Base-by-base conservation (phyloP, 2,329 filamentous ascomycete genomes). In the Truncatella angustata region DNA sequence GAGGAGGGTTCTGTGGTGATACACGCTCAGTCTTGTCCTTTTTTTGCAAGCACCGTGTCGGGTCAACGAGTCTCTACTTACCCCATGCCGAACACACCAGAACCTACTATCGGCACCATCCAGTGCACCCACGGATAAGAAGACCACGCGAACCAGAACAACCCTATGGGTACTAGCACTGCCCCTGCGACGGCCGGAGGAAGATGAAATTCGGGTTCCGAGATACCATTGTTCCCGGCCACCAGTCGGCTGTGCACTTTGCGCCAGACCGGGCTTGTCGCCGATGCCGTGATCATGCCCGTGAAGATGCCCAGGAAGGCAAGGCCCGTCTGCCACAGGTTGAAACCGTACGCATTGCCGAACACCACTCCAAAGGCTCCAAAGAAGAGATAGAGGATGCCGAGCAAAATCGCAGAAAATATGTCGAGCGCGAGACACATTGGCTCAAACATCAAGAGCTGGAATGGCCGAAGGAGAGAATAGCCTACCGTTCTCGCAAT, bases 71-170 rank as follows among this genome's bases (percentile, higher is more conserved):
- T 14, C 14, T 10, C 11, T 5, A 78, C 84, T 75, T 75, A 88
- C 84, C 81, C 88, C 66, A 78, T 74, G 52, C 85, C 88, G 71
- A 91, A 92, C 40, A 92, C 73, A 37, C 69, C 77, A 24, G 84
- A 87, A 18, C 86, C 88, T 69, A 92, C 85, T 58, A 91, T 86
- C 23, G 88, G 86, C 42, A 85, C 78, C 55, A 90, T 87, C 85
- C 85, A 93, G 70, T 90, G 87, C 45, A 96, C 81, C 60, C 70
- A 79, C 2, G 85, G 69, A 66, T 86, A 92, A 12, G 88, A 87
- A 4, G 89, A 91, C 88, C 91, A 96, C 7, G 84, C 91, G 70
- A 96, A 96, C 72, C 90, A 88, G 69, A 97, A 96, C 14, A 97
- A 72, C 5, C 90, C 90, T 51, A 88, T 75, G 4, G 91, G 90